Percentiles rank a stretch among this genome's conserved stretches.
Evolutionary conservation across 495 filamentous ascomycete genomes (phyloP).

Genomic region (Niebla homalea): DNA sequence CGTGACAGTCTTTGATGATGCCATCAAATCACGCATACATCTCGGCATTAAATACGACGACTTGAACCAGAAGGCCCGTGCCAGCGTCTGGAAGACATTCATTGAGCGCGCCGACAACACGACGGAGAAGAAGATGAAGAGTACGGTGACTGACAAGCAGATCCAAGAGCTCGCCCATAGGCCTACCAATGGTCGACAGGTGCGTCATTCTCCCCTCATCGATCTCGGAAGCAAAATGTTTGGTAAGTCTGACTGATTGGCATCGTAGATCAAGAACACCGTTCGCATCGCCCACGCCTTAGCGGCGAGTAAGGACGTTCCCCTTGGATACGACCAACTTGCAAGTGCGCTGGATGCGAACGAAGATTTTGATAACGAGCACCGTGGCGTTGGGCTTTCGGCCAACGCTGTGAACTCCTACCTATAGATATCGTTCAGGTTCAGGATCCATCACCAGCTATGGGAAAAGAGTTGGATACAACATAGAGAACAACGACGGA

Average conservation of each 20-base stretch:
- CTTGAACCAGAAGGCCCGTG: slow-evolving; percentile 11
- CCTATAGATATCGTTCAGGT: neutral
- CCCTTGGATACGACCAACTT: slow-evolving; percentile 13
- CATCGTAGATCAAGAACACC: slow-evolving; percentile 9
- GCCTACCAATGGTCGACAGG: slow-evolving; percentile 16
- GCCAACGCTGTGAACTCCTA: slow-evolving; percentile 8
- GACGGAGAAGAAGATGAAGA: slow-evolving; percentile 1
- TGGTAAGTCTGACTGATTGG: neutral
- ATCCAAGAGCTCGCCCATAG: slow-evolving; percentile 7
- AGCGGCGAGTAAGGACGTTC: slow-evolving; percentile 6
- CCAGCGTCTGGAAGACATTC: slow-evolving; percentile 14
- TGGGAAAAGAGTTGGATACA: no score
- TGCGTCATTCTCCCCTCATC: neutral
- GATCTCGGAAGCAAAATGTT: neutral
- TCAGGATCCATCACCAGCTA: no score
- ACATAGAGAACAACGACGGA: no score
- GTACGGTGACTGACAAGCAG: slow-evolving; percentile 2
- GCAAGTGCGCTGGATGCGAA: slow-evolving; percentile 11
- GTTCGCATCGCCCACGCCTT: slow-evolving; percentile 16
- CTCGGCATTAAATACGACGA: slow-evolving; percentile 20
- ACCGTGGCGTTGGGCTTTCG: slow-evolving; percentile 7
- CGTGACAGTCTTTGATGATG: slow-evolving; percentile 34
- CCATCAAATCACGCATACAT: slow-evolving; percentile 39
- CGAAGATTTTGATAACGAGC: slow-evolving; percentile 14
- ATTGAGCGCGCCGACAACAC: slow-evolving; percentile 8